Evolutionary conservation across 2,329 filamentous ascomycete species (phyloP), one percentile per base, ranked within the genome.

Genomic region (Thielaviopsis euricoi): DNA sequence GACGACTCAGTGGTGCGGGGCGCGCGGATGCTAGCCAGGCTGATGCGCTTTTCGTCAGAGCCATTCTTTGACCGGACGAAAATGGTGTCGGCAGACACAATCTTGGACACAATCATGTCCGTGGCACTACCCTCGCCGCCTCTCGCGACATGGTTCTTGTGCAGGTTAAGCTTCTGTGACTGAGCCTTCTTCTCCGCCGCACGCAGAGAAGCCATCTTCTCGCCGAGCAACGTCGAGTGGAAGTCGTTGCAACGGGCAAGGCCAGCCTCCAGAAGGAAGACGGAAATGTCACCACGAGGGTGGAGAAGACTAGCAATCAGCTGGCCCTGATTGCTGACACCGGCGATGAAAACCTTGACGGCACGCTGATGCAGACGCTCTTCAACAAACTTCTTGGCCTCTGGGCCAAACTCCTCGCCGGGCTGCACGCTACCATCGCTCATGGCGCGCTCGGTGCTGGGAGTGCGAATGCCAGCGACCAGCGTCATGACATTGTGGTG

Each of bases 201-300:
- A 62, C 93, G 83, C 59, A 97, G 81, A 59, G 79, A 70, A 49
- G 85, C 83, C 93, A 98, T 98, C 65, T 91, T 87, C 54, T 81
- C 75, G 51, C 93, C 93, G 12, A 98, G 80, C 73, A 96, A 77
- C 46, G 89, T 94, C 0, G 91, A 95, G 74, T 98, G 93, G 71
- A 93, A 90, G 71, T 98, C 93, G 63, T 90, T 89, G 74, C 91
- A 97, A 66, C 89, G 81, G 48, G 91, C 93, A 58, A 97, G 77
- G 65, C 93, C 93, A 56, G 89, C 87, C 65, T 91, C 83, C 51
- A 98, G 81, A 50, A 98, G 71, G 70, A 95, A 94, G 63, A 87
- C 88, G 62, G 90, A 89, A 69, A 98, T 95, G 71, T 89, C 95
- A 62, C 93, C 93, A 61, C 85, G 82, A 26, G 90, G 90, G 72